Percentiles rank a stretch among this genome's conserved stretches.
Conservation (phyloP, 441 rosid species). For the Gossypium davidsonii region DNA sequence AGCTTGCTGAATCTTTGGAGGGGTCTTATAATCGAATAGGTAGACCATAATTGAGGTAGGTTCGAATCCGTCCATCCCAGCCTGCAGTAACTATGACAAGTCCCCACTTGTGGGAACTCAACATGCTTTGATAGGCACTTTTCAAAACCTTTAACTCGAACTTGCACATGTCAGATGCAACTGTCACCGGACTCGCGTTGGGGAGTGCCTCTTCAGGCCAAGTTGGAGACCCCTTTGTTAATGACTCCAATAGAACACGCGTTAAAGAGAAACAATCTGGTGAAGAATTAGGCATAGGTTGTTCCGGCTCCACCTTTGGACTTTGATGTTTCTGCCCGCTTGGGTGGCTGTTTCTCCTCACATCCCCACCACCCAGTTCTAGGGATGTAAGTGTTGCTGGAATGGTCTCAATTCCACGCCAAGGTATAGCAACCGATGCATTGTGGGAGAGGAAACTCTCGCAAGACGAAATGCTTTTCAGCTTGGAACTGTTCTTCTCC, state of each 20-base stretch:
- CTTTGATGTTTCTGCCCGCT: slow-evolving; percentile 5
- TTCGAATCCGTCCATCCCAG: slow-evolving; percentile 43
- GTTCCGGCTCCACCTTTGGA: slow-evolving; percentile 1
- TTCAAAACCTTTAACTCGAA: slow-evolving; percentile 35
- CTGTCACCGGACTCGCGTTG: background rate
- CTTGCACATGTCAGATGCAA: slow-evolving; percentile 23
- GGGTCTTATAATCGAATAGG: slow-evolving; percentile 23
- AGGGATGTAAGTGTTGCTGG: slow-evolving; percentile 23
- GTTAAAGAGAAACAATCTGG: slow-evolving; percentile 29
- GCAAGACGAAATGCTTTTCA: slow-evolving; percentile 23
- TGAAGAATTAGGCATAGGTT: slow-evolving; percentile 31
- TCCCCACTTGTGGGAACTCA: slow-evolving; percentile 37
- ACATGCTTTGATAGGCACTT: slow-evolving; percentile 22
- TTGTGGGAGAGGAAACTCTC: slow-evolving; percentile 36
- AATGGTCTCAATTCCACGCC: slow-evolving; percentile 23
- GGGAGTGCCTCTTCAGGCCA: slow-evolving; percentile 49
- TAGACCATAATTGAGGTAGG: slow-evolving; percentile 39
- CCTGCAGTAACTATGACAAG: slow-evolving; percentile 36
- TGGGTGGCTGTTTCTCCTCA: background rate
- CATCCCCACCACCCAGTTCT: background rate
- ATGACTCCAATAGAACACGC: slow-evolving; percentile 26
- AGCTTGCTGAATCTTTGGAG: background rate
- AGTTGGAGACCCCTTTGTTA: slow-evolving; percentile 35
- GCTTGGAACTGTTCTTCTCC: slow-evolving; percentile 17
- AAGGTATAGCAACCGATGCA: slow-evolving; percentile 38